Base-by-base conservation (phyloP, 2,329 filamentous ascomycete species). In the Rutstroemia sp. region DNA sequence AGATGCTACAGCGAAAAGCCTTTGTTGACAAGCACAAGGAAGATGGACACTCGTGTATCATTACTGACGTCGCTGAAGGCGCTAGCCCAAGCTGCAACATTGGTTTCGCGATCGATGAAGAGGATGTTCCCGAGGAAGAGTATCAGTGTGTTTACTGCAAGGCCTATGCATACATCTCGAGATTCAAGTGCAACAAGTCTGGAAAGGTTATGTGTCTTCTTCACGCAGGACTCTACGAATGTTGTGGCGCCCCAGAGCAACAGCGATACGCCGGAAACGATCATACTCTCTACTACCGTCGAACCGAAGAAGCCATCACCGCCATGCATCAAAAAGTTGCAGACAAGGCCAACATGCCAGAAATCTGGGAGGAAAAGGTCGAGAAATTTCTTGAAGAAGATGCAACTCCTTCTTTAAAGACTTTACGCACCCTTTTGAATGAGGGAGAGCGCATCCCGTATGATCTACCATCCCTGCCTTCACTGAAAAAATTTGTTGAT, bases 381-480 rank as follows among this genome's bases (percentile, higher is more conserved):
- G 86, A 92, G 63, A 88, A 85, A 67, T 76, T 91, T 53, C 80
- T 97, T 60, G 87, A 92, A 57, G 90, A 95, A 64, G 90, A 90
- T 67, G 81, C 88, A 42, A 88, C 82, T 52, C 94, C 94, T 57
- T 86, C 91, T 58, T 80, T 99, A 49, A 97, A 96, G 75, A 79
- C 85, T 63, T 79, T 99, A 65, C 87, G 92, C 62, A 83, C 85
- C 49, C 79, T 99, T 55, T 79, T 97, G 58, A 86, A 87, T 69
- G 94, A 99, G 77, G 94, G 94, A 71, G 94, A 99, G 75, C 92
- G 90, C 72, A 96, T 99, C 67, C 91, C 92, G 58, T 95, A 89
- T 77, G 87, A 90, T 57, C 80, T 99, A 60, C 84, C 86, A 62
- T 92, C 90, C 61, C 80, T 99, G 61, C 81, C 87, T 65, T 82